Percentiles rank a stretch among this genome's conserved stretches.
Conservation (phyloP, 2,329 filamentous ascomycete species). For the Trichoderma breve region DNA sequence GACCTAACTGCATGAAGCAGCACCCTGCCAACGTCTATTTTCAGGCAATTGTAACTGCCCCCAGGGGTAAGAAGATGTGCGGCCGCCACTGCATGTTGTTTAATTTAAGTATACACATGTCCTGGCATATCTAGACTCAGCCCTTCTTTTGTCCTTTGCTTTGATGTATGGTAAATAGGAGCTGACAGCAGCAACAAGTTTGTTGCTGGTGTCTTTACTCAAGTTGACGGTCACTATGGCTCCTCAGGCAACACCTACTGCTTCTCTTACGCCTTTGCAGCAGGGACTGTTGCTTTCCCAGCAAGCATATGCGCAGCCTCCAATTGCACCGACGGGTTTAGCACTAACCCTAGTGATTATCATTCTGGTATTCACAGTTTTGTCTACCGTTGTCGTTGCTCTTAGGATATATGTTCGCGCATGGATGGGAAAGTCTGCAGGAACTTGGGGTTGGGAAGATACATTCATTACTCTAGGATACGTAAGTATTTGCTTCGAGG, state of each 20-base stretch:
- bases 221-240: background rate
- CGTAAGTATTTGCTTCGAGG: background rate
- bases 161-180: background rate
- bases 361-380: background rate
- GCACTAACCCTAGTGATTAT: background rate
- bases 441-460: background rate
- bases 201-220: background rate
- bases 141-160: background rate
- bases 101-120: background rate
- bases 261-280: background rate
- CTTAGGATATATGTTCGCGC: background rate
- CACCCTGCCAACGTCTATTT: background rate
- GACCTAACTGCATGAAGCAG: background rate
- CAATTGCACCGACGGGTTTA: background rate
- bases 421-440: background rate
- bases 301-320: background rate
- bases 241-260: background rate
- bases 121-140: background rate
- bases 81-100: background rate
- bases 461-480: background rate
- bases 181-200: background rate
- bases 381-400: background rate
- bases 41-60: background rate
- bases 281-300: background rate
- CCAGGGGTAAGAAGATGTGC: background rate